A percentile compares a stretch with the other conserved stretches of the same genome.
Conservation (phyloP, 192 early-diverging fungal species). For the Backusella luteola region DNA sequence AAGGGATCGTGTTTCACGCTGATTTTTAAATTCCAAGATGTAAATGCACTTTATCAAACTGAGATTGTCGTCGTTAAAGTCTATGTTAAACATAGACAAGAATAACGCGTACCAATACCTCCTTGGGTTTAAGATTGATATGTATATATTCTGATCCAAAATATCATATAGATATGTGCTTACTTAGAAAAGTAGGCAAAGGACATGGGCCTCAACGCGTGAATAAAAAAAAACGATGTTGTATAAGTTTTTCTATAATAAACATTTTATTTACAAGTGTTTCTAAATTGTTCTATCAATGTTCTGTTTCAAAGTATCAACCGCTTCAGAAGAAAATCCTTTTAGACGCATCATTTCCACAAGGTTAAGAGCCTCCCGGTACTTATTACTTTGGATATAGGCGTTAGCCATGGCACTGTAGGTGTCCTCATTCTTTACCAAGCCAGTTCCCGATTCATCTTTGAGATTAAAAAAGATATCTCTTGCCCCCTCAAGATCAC, state of each 20-base stretch:
- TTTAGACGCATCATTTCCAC: slow-evolving; percentile 25
- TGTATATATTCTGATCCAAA: no score
- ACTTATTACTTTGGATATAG: slow-evolving; percentile 41
- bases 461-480: slow-evolving; percentile 43
- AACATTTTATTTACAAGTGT: not conserved
- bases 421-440: slow-evolving; percentile 52
- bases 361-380: slow-evolving; percentile 34
- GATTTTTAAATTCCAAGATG: no score
- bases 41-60: no score
- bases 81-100: no score
- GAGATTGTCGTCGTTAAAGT: no score
- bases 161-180: no score
- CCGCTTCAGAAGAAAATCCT: slow-evolving; percentile 29
- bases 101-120: no score
- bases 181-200: no score
- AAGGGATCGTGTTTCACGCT: no score
- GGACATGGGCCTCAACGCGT: no score
- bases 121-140: no score
- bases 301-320: slow-evolving; percentile 7
- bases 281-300: not conserved
- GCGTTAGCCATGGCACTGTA: slow-evolving; percentile 55
- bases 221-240: no score
- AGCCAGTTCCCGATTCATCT: slow-evolving; percentile 27
- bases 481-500: slow-evolving; percentile 39
- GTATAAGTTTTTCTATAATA: not conserved